Evolutionary conservation across 441 rosid species (phyloP), one percentile per base, ranked within the genome.

Genomic region (Erodium chrysanthum): DNA sequence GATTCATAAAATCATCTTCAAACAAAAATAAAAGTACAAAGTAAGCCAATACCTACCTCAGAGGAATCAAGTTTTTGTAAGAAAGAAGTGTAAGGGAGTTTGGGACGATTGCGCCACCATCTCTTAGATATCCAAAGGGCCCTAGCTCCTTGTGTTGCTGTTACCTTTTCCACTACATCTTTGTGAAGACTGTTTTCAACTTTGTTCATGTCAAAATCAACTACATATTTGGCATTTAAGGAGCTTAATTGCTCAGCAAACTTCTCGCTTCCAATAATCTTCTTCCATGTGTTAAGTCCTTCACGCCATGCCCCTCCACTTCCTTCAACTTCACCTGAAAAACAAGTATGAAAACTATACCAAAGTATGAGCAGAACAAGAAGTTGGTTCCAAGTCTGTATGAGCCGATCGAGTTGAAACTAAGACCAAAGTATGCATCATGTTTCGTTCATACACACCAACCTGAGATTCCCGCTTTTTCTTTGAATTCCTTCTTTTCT

Each of bases 51-150:
- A 65, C 21, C 76, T 78, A 85, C 98, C 89, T 93, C 98, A 15
- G 96, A 93, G 66, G 80, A 71, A 77, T 93, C 98, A 72, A 93
- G 94, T 77, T 90, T 93, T 67, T 93, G 88, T 70, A 90, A 96
- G 79, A 93, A 89, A 81, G 87, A 93, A 59, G 92, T 88, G 70
- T 93, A 93, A 20, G 97, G 96, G 77, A 93, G 84, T 78, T 84
- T 87, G 66, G 98, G 98, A 74, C 95, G 97, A 77, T 90, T 90
- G 31, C 84, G 87, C 98, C 98, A 93, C 98, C 98, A 93, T 82
- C 98, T 86, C 83, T 88, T 25, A 25, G 29, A 25, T 25, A 25
- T 25, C 29, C 29, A 25, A 25, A 25, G 29, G 29, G 29, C 29
- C 29, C 29, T 25, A 25, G 29, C 3, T 25, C 29, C 29, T 3